Percentiles rank a stretch among this genome's conserved stretches.
These are phyloP conservation scores for Ceratocystis albifundus DNA, from an alignment of 2,329 filamentous ascomycete species.

Conservation along the genomic window DNA sequence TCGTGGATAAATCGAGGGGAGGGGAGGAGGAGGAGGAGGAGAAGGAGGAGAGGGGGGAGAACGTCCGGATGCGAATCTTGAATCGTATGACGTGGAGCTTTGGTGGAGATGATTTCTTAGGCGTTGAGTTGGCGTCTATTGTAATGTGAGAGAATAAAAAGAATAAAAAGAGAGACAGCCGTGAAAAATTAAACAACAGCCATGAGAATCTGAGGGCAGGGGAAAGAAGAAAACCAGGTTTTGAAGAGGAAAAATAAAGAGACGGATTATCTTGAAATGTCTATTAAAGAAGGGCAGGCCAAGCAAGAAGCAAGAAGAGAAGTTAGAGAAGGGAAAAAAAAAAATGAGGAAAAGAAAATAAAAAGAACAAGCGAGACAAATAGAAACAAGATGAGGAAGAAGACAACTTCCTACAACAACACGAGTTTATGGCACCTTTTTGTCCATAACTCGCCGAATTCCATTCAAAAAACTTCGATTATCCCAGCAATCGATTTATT, in stretches of 20 bases:
- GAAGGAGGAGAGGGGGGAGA: neutral
- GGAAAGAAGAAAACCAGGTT: neutral
- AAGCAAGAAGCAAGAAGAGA: constrained; percentile 10
- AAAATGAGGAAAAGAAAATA: neutral
- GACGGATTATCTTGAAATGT: constrained; percentile 6
- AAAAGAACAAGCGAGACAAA: constrained; percentile 17
- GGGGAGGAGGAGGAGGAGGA: too few species aligned
- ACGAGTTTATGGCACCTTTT: too few species aligned
- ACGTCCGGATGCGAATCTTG: neutral
- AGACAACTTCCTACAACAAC: too few species aligned
- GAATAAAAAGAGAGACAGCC: neutral
- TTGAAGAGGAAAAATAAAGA: constrained; percentile 6
- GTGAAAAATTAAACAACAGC: constrained; percentile 3
- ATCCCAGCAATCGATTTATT: too few species aligned
- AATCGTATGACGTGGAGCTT: constrained; percentile 22
- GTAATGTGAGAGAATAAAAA: constrained; percentile 4
- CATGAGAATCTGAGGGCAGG: constrained; percentile 4
- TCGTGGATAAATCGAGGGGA: constrained; percentile 3
- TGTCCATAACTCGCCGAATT: too few species aligned
- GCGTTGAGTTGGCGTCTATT: neutral
- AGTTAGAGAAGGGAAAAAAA: constrained; percentile 5
- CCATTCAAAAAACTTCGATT: too few species aligned
- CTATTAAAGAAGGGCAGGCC: constrained; percentile 10
- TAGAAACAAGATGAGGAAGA: neutral
- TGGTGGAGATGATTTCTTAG: constrained; percentile 10